Percentiles rank a stretch among this genome's conserved stretches.
Conservation (phyloP, 345 rosid species). For the Gossypium anomalum region DNA sequence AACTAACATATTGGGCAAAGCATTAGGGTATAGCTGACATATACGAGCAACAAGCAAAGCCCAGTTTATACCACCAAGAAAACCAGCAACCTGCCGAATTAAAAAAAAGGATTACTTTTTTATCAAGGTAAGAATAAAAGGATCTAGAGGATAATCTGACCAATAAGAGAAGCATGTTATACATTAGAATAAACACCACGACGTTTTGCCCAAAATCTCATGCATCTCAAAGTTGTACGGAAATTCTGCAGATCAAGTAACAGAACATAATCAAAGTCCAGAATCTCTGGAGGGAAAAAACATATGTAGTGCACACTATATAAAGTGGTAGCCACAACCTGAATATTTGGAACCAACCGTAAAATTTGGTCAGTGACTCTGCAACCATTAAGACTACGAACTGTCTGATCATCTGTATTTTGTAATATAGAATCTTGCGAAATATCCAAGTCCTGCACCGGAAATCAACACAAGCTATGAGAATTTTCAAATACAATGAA, state of each 20-base stretch:
- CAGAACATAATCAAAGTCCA: constrained; percentile 20
- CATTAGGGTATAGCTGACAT: constrained; percentile 97
- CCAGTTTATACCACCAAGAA: constrained; percentile 99
- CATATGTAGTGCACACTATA: not conserved
- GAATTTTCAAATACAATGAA: not conserved
- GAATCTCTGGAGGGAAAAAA: not conserved
- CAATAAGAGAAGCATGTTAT: constrained; percentile 20
- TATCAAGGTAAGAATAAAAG: constrained; percentile 11
- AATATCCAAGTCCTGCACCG: constrained; percentile 81
- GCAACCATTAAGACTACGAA: constrained; percentile 98
- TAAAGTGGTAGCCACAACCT: constrained; percentile 43
- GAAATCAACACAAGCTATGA: constrained; percentile 14
- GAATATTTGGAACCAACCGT: constrained; percentile 92
- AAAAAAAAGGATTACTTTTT: not conserved
- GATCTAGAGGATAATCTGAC: constrained; percentile 14
- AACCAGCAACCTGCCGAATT: constrained; percentile 71
- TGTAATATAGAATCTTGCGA: constrained; percentile 89
- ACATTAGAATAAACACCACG: constrained; percentile 99
- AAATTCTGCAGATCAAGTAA: constrained; percentile 52
- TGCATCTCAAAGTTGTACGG: constrained; percentile 88
- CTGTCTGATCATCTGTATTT: constrained; percentile 90
- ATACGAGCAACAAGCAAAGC: constrained; percentile 98
- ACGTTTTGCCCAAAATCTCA: constrained; percentile 94
- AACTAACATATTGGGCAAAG: constrained; percentile 84
- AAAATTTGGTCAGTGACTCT: constrained; percentile 98